Evolutionary conservation across 148 eudicot genomes (phyloP), one percentile per base, ranked within the genome.

Genomic region (Cornus controversa): DNA sequence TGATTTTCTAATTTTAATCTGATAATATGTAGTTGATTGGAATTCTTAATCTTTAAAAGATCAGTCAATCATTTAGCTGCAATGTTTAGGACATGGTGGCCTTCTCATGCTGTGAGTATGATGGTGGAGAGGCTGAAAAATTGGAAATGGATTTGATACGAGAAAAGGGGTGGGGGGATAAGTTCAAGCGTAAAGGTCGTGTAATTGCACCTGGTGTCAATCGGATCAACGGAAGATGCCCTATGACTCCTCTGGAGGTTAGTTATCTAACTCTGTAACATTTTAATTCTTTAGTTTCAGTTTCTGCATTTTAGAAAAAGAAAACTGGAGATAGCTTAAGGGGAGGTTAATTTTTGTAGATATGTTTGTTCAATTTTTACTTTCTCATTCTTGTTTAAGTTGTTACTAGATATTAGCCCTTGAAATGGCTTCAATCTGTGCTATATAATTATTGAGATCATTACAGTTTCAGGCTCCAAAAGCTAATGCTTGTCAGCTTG

Each of bases 181-280:
- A 94, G 78, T 92, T 94, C 80, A 85, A 77, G 82, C 89, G 83
- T 23, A 82, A 89, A 81, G 82, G 81, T 63, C 82, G 78, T 26
- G 50, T 81, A 18, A 90, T 86, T 69, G 75, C 79, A 71, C 95
- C 94, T 50, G 93, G 86, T 27, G 86, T 83, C 75, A 90, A 90
- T 80, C 83, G 94, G 57, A 82, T 90, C 25, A 86, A 82, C 45
- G 98, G 98, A 66, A 94, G 85, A 77, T 94, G 98, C 87, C 98
- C 97, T 71, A 81, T 94, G 82, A 92, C 97, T 42, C 98, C 98
- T 78, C 81, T 92, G 83, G 98, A 94, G 92, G 98, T 94, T 85
- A 47, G 87, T 67, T 70, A 31, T 74, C 10, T 18, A 72, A 45
- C 53, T 74, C 24, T 34, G 0, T 28, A 4, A 4, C 27, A 10